Evolutionary conservation across 805 yeast genomes (phyloP).

Genomic region (Wickerhamomyces chaumierensis): DNA sequence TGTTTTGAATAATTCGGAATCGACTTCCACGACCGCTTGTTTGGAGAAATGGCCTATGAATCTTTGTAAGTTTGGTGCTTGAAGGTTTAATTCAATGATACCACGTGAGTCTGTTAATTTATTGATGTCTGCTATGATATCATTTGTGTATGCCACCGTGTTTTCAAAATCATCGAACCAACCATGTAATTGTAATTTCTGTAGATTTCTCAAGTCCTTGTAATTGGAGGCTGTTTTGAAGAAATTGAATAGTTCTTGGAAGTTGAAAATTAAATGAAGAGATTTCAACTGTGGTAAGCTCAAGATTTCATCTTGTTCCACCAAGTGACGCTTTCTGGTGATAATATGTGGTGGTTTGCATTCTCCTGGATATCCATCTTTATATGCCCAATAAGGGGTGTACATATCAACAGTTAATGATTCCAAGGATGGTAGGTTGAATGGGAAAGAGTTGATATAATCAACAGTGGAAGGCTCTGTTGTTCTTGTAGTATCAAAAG

Average conservation of each 20-base stretch:
- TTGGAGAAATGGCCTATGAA: neutral
- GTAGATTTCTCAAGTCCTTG: no score
- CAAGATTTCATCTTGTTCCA: neutral
- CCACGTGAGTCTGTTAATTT: neutral
- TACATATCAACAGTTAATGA: neutral
- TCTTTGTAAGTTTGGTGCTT: neutral
- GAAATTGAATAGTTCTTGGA: neutral
- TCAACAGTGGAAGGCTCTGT: neutral
- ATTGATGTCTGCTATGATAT: neutral
- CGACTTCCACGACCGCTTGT: neutral
- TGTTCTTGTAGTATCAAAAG: no score
- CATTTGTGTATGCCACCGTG: neutral
- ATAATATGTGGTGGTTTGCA: neutral
- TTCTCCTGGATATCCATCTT: neutral
- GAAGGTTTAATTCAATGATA: neutral
- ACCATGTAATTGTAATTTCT: neutral
- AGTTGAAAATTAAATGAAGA: neutral
- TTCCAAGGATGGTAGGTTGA: neutral
- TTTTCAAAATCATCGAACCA: neutral
- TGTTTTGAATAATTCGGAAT: neutral
- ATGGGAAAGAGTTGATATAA: neutral
- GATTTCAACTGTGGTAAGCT: neutral
- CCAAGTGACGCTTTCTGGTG: neutral
- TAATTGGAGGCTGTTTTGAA: neutral
- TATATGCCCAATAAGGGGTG: neutral